Evolutionary conservation across 805 yeast species (phyloP), one percentile per base, ranked within the genome.

Genomic region (Pichia heedii): DNA sequence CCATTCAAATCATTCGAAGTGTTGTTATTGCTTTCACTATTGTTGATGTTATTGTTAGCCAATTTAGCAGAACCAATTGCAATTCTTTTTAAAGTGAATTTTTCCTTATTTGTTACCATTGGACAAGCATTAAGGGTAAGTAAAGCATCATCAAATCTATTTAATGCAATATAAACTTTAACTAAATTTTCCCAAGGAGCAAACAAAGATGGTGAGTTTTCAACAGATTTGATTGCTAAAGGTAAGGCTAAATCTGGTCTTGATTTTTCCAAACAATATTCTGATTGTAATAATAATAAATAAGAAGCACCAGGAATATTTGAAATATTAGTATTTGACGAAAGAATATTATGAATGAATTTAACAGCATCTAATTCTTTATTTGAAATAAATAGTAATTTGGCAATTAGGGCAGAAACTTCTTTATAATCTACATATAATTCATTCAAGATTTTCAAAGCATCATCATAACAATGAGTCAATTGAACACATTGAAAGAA

Each of bases 51-150:
- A n/a, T n/a, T n/a, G n/a, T n/a, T n/a, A n/a, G n/a, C 15, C 32
- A 29, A 29, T 29, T 29, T 29, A 10, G 32, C 32, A 13, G 32
- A 29, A 13, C 32, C 32, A 29, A 29, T 29, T 4, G 42, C 42
- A 34, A 80, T 71, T 54, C 93, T 67, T 56, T 73, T 76, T 52
- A 82, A 68, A 20, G 71, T 67, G 57, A 69, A 83, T 49, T 74
- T 74, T 52, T 84, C 93, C 55, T 77, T 80, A 54, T 79, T 77
- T 11, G 83, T 75, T 42, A 79, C 79, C 87, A 84, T 82, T 21
- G 94, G 94, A 55, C 89, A 82, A 15, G 90, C 79, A 54, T 84
- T 84, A 50, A 84, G 67, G 1, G 88, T 76, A 44, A 83, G 62
- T 42, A 84, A 66, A 1, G 93, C 84, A 51, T 81, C 74, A 56